phyloP scores from a whole-genome alignment of 441 rosid species.

The Mallotus repandus region DNA sequence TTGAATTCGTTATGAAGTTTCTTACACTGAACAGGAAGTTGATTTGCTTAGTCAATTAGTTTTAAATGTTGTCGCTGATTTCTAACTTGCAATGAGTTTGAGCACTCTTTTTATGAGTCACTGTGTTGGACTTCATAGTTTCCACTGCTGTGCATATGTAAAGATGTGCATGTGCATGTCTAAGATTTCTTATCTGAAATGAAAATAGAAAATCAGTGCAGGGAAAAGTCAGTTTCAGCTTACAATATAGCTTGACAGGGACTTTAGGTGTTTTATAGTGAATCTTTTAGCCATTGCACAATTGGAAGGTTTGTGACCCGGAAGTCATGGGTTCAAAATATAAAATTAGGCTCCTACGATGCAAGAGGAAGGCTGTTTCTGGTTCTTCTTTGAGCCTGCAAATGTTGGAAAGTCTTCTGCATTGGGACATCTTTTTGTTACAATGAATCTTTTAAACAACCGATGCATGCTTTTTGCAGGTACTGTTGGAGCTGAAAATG shows the following conservation, averaged over 20 bases:
- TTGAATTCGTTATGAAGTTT: neutral
- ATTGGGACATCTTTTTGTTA: neutral
- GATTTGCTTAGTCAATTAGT: too few species aligned
- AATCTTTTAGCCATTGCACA: neutral
- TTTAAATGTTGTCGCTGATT: neutral
- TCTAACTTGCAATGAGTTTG: neutral
- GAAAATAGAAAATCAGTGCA: neutral
- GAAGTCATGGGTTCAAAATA: neutral
- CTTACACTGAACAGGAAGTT: neutral
- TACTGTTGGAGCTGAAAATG: conserved; percentile 54
- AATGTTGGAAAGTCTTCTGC: neutral
- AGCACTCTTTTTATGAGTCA: neutral
- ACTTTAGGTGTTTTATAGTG: neutral
- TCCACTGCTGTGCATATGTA: neutral
- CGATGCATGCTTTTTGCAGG: conserved; percentile 49
- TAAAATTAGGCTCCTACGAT: too few species aligned
- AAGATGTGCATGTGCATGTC: neutral
- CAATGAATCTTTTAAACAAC: neutral
- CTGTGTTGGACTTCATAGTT: neutral
- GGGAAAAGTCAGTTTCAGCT: neutral
- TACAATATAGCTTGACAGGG: neutral
- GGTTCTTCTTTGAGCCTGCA: neutral
- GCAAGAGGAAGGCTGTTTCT: too few species aligned
- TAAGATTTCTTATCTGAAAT: neutral
- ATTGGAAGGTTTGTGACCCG: neutral